Base-by-base conservation (phyloP, 495 filamentous ascomycete species). In the Pyrenula massariospora region DNA sequence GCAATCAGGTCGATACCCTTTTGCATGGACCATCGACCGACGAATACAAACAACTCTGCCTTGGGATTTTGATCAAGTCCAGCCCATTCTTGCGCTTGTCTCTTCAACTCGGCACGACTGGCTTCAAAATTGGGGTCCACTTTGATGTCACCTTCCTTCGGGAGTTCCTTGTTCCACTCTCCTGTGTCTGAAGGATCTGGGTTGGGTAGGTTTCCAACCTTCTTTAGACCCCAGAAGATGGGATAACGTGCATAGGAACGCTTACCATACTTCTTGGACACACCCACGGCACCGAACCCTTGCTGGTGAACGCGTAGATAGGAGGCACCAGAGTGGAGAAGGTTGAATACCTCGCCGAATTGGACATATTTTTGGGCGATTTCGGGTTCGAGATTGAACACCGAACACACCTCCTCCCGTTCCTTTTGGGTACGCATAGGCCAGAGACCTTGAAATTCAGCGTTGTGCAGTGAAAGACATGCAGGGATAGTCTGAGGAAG, bases 1-100 rank as follows among this genome's bases (percentile, higher is more conserved):
- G 86, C 86, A 57, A 90, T 89, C 12, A 89, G 72, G 65, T 90
- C 86, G 53, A 89, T 75, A 25, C 86, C 86, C 64, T 89, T 90
- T 62, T 90, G 86, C 74, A 84, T 81, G 3, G 82, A 86, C 86
- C 86, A 90, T 51, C 86, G 79, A 48, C 86, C 86, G 48, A 90
- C 86, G 60, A 90, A 90, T 11, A 89, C 86, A 58, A 89, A 77
- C 22, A 90, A 73, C 58, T 90, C 86, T 2, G 86, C 86, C 36
- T 80, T 72, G 10, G 85, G 77, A 55, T 83, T 79, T 54, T 81
- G 75, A 1, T 86, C 70, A 0, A 90, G 72, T 5, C 82, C 82
- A 24, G 86, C 86, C 86, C 86, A 90, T 67, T 88, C 81, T 62
- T 90, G 86, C 3, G 86, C 86, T 60, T 89, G 85, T 3, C 77